phyloP scores from a whole-genome alignment of 441 rosid genomes.

The Rhodomyrtus psidioides region DNA sequence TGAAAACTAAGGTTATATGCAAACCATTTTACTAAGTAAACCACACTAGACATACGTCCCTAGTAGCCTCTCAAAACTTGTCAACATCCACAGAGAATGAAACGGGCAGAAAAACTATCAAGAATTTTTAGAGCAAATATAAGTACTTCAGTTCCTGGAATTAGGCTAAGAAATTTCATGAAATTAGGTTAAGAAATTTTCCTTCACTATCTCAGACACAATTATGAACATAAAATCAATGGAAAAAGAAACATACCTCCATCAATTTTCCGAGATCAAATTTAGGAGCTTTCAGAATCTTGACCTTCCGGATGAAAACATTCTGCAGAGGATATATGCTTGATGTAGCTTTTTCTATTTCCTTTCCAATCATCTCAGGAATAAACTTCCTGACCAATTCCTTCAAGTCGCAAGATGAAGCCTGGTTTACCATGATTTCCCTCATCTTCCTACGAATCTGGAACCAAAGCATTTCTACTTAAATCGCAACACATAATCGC shows the following conservation, averaged over 20 bases:
- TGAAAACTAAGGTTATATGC: neutral
- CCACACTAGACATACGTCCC: neutral
- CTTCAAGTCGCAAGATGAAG: conserved; percentile 11
- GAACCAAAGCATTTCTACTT: neutral
- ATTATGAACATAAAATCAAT: neutral
- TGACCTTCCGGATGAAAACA: conserved; percentile 16
- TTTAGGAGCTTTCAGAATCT: conserved; percentile 18
- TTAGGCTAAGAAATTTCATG: neutral
- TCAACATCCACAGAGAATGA: neutral
- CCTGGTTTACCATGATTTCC: conserved; percentile 17
- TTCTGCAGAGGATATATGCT: conserved; percentile 17
- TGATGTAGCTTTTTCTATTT: conserved; percentile 12
- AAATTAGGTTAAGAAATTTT: neutral
- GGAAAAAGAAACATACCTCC: conserved; percentile 1
- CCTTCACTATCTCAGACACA: neutral
- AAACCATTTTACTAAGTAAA: neutral
- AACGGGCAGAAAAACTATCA: neutral
- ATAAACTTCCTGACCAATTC: conserved; percentile 15
- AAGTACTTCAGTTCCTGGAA: neutral
- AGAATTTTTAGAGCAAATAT: neutral
- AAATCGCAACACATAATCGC: neutral
- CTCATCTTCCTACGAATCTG: conserved; percentile 19
- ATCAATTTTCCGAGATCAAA: conserved; percentile 16
- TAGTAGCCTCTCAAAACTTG: neutral
- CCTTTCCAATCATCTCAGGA: conserved; percentile 17